Evolutionary conservation across 805 yeast species (phyloP), one percentile per base, ranked within the genome.

Genomic region (Lipomyces spencermartinsiae): DNA sequence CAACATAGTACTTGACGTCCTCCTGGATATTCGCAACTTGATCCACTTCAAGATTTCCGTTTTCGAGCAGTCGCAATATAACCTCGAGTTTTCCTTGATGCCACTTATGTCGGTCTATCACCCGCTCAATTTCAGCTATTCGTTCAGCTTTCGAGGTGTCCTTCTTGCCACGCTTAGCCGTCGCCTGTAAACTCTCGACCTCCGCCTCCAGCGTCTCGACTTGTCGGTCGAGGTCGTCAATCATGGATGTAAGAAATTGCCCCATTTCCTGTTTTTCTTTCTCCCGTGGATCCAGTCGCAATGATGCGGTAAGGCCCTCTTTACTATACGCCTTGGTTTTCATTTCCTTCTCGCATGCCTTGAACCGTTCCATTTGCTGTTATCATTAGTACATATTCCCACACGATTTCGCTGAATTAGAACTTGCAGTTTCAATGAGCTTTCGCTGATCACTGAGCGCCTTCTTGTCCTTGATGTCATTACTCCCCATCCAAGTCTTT

Each of bases 321-420:
- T 92, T 92, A 39, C 95, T 88, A 77, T 91, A 94, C 62, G 97
- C 97, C 79, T 94, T 94, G 51, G 96, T 92, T 80, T 94, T 94
- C 86, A 92, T 89, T 71, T 89, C 87, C 80, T 93, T 92, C 79
- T 94, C 99, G 73, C 94, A 92, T 65, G 92, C 94, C 78, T 95
- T 95, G 81, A 94, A 95, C 74, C 93, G 86, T 79, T 94, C 99
- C 99, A 94, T 94, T 69, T 95, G 95, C 71, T 82, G 46, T 4
- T 35, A 9, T 37, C 25, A 51, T 25, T 22, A 53, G 35, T 29
- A 12, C 19, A 9, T 5, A 25, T 51, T 37, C 0, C 14, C 46
- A 34, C n/a, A 25, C 1, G 34, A 55, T 51, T 39, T 55, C 16
- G 8, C 19, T 16, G n/a, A 12, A 57, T 37, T 8, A 43, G 8